These are phyloP conservation scores for Extremus antarcticus DNA, from an alignment of 495 filamentous ascomycete genomes.

Conservation along the genomic window DNA sequence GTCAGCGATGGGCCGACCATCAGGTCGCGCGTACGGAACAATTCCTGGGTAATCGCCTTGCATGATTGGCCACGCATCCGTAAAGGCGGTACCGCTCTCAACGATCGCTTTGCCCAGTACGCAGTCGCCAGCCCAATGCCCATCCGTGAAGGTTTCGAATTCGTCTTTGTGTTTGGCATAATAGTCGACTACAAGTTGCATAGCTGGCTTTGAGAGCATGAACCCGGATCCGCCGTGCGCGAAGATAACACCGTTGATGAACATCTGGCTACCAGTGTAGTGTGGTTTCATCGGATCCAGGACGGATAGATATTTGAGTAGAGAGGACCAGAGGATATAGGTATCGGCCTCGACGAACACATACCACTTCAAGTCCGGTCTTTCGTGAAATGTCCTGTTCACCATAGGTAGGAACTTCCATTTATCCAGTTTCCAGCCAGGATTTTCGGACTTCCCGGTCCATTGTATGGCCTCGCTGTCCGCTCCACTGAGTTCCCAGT, in stretches of 20 bases:
- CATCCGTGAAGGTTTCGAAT: constrained; percentile 1
- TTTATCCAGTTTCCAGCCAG: constrained; percentile 57
- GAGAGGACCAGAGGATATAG: constrained; percentile 52
- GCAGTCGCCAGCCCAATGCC: constrained; percentile 18
- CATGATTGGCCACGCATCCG: constrained; percentile 10
- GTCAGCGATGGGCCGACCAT: background rate
- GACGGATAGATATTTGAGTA: constrained; percentile 42
- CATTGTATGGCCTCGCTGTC: background rate
- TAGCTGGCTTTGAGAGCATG: constrained; percentile 39
- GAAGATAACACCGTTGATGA: constrained; percentile 34
- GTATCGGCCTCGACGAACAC: constrained; percentile 62
- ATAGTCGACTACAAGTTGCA: constrained; percentile 15
- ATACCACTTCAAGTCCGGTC: constrained; percentile 48
- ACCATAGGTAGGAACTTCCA: constrained; percentile 65
- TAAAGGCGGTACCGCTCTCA: constrained; percentile 2
- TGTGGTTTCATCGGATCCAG: constrained; percentile 37
- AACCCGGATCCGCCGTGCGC: constrained; percentile 47
- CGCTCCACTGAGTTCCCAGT: background rate
- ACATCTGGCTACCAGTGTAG: constrained; percentile 41
- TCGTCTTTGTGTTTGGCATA: constrained; percentile 2
- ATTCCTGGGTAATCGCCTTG: constrained; percentile 9
- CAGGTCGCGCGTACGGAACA: background rate
- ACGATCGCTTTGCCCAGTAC: constrained; percentile 12
- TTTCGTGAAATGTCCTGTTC: constrained; percentile 32
- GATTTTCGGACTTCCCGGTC: constrained; percentile 10